These are phyloP conservation scores for Ustilago sp. DNA, from an alignment of 1,284 basidiomycete species.

Conservation along the genomic window DNA sequence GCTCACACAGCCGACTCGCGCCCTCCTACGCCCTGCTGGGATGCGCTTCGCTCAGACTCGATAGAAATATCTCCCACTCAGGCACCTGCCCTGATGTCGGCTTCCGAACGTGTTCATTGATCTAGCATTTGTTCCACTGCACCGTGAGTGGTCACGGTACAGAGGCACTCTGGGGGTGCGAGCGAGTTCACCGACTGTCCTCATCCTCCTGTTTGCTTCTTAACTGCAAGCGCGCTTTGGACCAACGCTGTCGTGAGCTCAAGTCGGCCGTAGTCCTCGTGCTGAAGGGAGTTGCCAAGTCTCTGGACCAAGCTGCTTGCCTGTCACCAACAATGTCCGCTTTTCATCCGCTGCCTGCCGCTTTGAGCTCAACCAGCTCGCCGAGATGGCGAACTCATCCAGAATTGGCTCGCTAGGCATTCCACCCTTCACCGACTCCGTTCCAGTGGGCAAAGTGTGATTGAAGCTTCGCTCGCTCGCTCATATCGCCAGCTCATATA, in stretches of 20 bases:
- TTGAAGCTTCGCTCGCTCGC: neutral
- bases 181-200: neutral
- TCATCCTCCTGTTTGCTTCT: neutral
- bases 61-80: neutral
- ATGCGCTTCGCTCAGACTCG: neutral
- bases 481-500: constrained; percentile 21
- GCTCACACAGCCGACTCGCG: constrained; percentile 13
- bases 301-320: constrained; percentile 4
- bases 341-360: neutral
- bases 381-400: constrained; percentile 4
- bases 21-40: neutral
- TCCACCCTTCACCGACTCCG: neutral
- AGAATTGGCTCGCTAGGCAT: neutral
- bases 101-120: constrained; percentile 2
- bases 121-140: neutral
- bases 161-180: neutral
- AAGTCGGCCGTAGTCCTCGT: neutral
- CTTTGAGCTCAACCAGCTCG: neutral
- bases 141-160: neutral
- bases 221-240: neutral
- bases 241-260: neutral
- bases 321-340: constrained; percentile 7
- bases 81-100: neutral
- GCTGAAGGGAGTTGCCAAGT: constrained; percentile 13
- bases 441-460: neutral